phyloP scores from a whole-genome alignment of 495 filamentous ascomycete genomes.

The Astrothelium subdiscretum region DNA sequence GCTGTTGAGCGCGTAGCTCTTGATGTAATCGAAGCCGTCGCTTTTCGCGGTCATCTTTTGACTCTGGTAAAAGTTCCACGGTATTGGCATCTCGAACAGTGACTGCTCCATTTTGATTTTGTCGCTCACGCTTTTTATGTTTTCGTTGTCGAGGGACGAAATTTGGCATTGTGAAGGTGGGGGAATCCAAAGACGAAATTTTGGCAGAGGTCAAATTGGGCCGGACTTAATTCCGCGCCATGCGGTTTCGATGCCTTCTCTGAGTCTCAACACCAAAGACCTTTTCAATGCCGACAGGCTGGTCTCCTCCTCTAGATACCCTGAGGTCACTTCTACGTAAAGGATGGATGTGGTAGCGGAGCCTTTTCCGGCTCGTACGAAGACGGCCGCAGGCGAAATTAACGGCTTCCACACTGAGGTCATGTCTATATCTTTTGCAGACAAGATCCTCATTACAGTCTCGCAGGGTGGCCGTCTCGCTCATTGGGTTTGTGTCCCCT shows the following conservation, averaged over 20 bases:
- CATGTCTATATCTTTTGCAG: constrained; percentile 60
- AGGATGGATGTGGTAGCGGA: background rate
- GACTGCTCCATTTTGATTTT: constrained; percentile 35
- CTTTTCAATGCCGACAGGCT: background rate
- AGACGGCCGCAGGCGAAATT: constrained; percentile 50
- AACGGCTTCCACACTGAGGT: constrained; percentile 61
- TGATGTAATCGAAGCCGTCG: constrained; percentile 57
- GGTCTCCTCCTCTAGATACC: no score
- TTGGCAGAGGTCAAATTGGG: constrained; percentile 7
- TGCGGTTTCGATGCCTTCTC: background rate
- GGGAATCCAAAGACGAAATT: constrained; percentile 10
- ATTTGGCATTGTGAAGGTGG: constrained; percentile 47
- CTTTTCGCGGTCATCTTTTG: constrained; percentile 55
- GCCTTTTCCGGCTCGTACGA: constrained; percentile 68
- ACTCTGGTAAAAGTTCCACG: constrained; percentile 53
- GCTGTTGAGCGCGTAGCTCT: constrained; percentile 45
- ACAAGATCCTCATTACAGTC: constrained; percentile 87
- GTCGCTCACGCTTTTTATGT: constrained; percentile 51
- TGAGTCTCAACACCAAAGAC: background rate
- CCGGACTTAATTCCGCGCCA: background rate
- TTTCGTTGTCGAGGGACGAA: constrained; percentile 74
- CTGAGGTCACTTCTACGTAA: background rate
- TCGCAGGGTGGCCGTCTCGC: constrained; percentile 75
- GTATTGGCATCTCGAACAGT: constrained; percentile 55
- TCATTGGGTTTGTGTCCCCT: constrained; percentile 67